phyloP scores from a whole-genome alignment of 441 rosid genomes.

The Adansonia madagascariensis region DNA sequence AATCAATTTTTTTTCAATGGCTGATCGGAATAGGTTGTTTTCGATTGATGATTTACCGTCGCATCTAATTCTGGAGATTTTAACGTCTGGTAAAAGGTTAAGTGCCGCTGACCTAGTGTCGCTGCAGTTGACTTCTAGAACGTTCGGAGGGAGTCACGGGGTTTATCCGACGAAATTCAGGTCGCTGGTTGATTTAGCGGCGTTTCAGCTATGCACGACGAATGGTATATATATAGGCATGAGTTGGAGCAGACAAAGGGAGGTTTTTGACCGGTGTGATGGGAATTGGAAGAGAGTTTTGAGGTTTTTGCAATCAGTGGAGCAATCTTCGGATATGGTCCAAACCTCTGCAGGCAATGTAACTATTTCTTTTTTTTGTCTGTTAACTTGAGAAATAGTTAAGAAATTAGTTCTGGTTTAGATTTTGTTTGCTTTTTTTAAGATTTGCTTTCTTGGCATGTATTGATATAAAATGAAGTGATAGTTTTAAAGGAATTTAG shows the following conservation, averaged over 20 bases:
- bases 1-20: constrained; percentile 47
- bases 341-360: constrained; percentile 92
- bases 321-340: constrained; percentile 72
- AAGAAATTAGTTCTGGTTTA: neutral
- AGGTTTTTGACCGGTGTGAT: constrained; percentile 72
- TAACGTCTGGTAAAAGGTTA: constrained; percentile 62
- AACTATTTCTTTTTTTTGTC: constrained; percentile 43
- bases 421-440: neutral
- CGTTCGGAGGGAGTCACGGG: constrained; percentile 69
- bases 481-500: neutral
- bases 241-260: constrained; percentile 55
- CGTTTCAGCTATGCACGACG: constrained; percentile 67
- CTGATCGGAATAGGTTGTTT: constrained; percentile 52
- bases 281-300: constrained; percentile 86
- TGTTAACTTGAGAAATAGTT: constrained; percentile 17
- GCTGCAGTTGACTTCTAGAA: constrained; percentile 79
- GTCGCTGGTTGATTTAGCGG: constrained; percentile 79
- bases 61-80: constrained; percentile 82
- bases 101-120: constrained; percentile 64
- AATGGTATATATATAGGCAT: constrained; percentile 58
- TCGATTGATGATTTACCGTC: constrained; percentile 85
- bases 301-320: constrained; percentile 86
- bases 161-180: constrained; percentile 63
- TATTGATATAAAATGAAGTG: neutral
- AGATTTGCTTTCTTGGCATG: neutral